Conservation (phyloP, 2,329 filamentous ascomycete species). For the Stachybotrys elegans region DNA sequence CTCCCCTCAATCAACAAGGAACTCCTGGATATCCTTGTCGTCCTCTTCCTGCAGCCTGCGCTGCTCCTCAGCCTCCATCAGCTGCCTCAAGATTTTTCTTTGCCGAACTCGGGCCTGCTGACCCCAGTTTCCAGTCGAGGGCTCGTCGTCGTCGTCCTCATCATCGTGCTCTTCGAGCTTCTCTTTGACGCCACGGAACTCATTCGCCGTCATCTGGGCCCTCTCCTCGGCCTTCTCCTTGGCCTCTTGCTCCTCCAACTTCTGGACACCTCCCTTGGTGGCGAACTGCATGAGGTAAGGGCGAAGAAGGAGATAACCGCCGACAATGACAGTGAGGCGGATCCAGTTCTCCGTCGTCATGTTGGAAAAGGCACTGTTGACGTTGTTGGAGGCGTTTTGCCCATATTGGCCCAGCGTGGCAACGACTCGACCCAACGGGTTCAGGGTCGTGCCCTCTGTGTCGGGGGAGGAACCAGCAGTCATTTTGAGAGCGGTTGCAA, state of each 20-base stretch:
- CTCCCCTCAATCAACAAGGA: slow-evolving; percentile 53
- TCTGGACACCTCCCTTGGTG: slow-evolving; percentile 56
- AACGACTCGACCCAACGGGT: slow-evolving; percentile 25
- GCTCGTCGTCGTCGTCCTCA: slow-evolving; percentile 31
- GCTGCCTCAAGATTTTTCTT: slow-evolving; percentile 59
- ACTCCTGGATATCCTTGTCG: slow-evolving; percentile 72
- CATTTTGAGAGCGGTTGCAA: no score
- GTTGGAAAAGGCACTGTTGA: slow-evolving; percentile 41
- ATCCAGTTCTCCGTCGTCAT: slow-evolving; percentile 55
- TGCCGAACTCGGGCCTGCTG: slow-evolving; percentile 66
- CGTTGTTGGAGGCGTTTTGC: slow-evolving; percentile 40
- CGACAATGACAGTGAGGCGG: slow-evolving; percentile 65
- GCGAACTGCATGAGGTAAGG: slow-evolving; percentile 69
- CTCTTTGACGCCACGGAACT: slow-evolving; percentile 52
- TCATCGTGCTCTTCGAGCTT: slow-evolving; percentile 50
- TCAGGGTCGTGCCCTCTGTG: slow-evolving; percentile 22
- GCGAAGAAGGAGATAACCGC: slow-evolving; percentile 68
- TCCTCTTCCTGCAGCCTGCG: slow-evolving; percentile 58
- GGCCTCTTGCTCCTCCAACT: slow-evolving; percentile 55
- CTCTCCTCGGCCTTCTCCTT: slow-evolving; percentile 51
- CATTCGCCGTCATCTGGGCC: slow-evolving; percentile 60
- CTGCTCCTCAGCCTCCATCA: slow-evolving; percentile 59
- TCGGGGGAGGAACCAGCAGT: no score
- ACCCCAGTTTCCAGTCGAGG: slow-evolving; percentile 57
- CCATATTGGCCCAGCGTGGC: slow-evolving; percentile 29